These are phyloP conservation scores for Infundibulicybe gibba DNA, from an alignment of 768 basidiomycete genomes.

Conservation along the genomic window DNA sequence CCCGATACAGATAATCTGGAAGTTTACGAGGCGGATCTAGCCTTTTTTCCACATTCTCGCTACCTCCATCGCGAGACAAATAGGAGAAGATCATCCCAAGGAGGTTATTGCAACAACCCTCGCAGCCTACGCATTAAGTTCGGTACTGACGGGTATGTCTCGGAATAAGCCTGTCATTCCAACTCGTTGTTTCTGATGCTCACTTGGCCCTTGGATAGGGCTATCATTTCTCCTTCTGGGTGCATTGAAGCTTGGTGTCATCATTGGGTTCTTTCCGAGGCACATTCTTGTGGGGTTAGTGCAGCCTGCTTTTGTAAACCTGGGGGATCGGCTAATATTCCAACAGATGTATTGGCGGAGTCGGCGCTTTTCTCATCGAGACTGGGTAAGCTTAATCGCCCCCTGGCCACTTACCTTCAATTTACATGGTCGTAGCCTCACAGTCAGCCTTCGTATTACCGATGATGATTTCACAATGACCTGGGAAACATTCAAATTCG, in stretches of 20 bases:
- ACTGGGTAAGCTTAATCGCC: slow-evolving; percentile 59
- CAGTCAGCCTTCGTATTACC: slow-evolving; percentile 79
- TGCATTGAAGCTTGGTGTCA: slow-evolving; percentile 71
- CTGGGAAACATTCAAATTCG: slow-evolving; percentile 58
- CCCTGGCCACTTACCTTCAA: neutral
- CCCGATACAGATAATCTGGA: neutral
- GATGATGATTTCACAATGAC: slow-evolving; percentile 75
- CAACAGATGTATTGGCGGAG: slow-evolving; percentile 86
- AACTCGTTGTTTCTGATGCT: neutral
- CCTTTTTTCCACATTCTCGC: slow-evolving; percentile 96
- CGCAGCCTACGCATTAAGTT: slow-evolving; percentile 82
- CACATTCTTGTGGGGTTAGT: slow-evolving; percentile 93
- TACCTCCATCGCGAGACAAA: slow-evolving; percentile 63
- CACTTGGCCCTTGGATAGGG: slow-evolving; percentile 30
- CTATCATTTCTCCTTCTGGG: slow-evolving; percentile 87
- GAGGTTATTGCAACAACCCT: slow-evolving; percentile 91
- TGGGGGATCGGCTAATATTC: neutral
- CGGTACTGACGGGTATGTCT: slow-evolving; percentile 74
- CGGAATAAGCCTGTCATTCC: slow-evolving; percentile 4
- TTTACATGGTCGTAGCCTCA: slow-evolving; percentile 45
- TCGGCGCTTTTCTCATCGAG: slow-evolving; percentile 87
- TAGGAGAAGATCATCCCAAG: slow-evolving; percentile 64
- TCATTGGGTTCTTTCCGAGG: slow-evolving; percentile 95
- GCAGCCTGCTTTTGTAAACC: slow-evolving; percentile 1
- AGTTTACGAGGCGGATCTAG: slow-evolving; percentile 30